phyloP scores from a whole-genome alignment of 495 filamentous ascomycete genomes.

The Aspergillus haitiensis region DNA sequence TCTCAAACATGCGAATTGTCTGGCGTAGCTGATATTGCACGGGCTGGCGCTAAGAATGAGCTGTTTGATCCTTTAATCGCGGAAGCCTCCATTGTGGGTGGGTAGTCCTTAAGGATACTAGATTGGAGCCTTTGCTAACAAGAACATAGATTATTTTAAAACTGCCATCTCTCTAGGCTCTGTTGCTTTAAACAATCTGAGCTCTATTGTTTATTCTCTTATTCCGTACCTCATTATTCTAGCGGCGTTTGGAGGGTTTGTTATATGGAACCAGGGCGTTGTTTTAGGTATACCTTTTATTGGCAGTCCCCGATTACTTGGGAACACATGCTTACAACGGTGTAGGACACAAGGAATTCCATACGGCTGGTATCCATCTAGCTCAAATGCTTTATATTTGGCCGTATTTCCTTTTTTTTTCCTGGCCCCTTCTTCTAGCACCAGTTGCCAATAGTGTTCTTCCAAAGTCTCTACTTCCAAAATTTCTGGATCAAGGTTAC shows the following conservation, averaged over 20 bases:
- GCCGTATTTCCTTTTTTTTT: constrained; percentile 87
- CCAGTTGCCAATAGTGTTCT: constrained; percentile 47
- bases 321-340: constrained; percentile 18
- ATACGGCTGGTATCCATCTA: constrained; percentile 82
- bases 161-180: constrained; percentile 60
- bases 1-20: constrained; percentile 30
- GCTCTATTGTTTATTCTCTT: constrained; percentile 49
- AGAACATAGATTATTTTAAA: constrained; percentile 56
- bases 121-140: constrained; percentile 25
- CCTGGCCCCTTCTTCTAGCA: constrained; percentile 69
- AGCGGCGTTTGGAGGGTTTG: constrained; percentile 67
- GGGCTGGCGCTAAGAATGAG: constrained; percentile 48
- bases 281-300: constrained; percentile 67
- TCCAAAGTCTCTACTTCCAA: constrained; percentile 37
- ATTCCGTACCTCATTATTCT: constrained; percentile 71
- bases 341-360: constrained; percentile 87
- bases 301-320: not conserved
- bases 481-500: constrained; percentile 40
- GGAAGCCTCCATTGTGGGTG: constrained; percentile 58
- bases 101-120: constrained; percentile 10
- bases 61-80: constrained; percentile 65
- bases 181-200: constrained; percentile 52
- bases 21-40: constrained; percentile 29
- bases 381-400: constrained; percentile 95
- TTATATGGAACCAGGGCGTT: constrained; percentile 85